phyloP scores from a whole-genome alignment of 441 rosid genomes.

The Gossypium laxum region DNA sequence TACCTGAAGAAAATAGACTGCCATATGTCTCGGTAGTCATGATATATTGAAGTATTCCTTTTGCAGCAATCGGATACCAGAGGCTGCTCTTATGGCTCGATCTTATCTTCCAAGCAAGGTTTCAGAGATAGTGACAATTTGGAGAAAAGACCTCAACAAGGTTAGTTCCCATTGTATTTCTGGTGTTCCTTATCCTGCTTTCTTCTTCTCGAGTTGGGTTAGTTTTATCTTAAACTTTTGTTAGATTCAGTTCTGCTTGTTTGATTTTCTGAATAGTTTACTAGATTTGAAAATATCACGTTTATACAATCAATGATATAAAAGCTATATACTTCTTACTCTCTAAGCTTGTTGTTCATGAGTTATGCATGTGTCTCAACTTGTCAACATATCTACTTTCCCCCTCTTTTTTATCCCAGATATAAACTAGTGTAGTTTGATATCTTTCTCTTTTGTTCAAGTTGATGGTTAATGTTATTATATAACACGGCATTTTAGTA shows the following conservation, averaged over 20 bases:
- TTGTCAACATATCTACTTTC: background rate
- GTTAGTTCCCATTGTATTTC: constrained; percentile 30
- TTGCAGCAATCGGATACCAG: constrained; percentile 93
- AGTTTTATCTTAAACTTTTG: background rate
- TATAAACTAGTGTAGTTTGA: background rate
- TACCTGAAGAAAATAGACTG: constrained; percentile 12
- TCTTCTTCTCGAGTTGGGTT: background rate
- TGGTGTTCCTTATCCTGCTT: constrained; percentile 1
- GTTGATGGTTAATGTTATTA: background rate
- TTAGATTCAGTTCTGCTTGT: background rate
- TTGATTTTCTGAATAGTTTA: background rate
- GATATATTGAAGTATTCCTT: constrained; percentile 24
- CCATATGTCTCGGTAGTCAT: constrained; percentile 5
- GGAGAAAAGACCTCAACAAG: constrained; percentile 91
- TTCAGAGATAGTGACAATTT: constrained; percentile 75
- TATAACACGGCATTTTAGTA: background rate
- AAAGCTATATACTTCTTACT: background rate
- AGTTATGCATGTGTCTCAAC: background rate
- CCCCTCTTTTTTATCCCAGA: background rate
- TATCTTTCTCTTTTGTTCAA: background rate
- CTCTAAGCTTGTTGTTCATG: background rate
- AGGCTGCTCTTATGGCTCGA: constrained; percentile 96
- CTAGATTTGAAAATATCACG: background rate
- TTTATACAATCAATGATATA: background rate
- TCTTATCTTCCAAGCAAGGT: constrained; percentile 96